Conservation (phyloP, 495 filamentous ascomycete genomes). For the Copromyces sp. region DNA sequence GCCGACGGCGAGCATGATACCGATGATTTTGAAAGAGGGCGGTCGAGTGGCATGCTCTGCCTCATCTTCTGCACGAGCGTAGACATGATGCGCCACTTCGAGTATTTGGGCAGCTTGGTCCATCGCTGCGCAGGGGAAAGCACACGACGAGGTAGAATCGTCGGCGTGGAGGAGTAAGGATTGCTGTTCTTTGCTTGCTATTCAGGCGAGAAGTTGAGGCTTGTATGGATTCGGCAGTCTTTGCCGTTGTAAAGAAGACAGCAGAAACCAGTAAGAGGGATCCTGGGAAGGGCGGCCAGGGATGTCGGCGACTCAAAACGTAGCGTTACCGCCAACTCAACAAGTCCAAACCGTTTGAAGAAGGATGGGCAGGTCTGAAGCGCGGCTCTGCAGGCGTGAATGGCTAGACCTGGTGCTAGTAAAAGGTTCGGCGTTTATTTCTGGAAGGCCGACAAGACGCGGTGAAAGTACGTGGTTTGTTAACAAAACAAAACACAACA, state of each 20-base stretch:
- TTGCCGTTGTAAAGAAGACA: not conserved
- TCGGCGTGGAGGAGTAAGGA: not conserved
- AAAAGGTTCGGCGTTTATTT: not conserved
- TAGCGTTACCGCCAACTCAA: not conserved
- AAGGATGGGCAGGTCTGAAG: not conserved
- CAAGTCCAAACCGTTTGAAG: not conserved
- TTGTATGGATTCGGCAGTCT: not conserved
- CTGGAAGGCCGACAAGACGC: not conserved
- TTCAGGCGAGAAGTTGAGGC: not conserved
- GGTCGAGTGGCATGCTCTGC: constrained; percentile 21
- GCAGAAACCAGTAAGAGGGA: constrained; percentile 1
- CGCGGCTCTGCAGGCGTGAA: not conserved
- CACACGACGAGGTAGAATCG: constrained; percentile 14
- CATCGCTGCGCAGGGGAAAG: constrained; percentile 21
- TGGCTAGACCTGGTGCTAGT: not conserved
- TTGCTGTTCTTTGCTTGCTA: not conserved
- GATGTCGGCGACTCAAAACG: not conserved
- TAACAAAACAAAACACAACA: not conserved
- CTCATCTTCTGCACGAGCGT: constrained; percentile 26
- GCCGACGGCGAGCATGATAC: constrained; percentile 73
- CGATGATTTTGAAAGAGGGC: constrained; percentile 69
- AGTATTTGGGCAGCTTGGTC: constrained; percentile 30
- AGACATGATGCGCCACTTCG: constrained; percentile 30
- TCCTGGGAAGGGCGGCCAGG: not conserved
- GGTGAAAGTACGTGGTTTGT: not conserved